Evolutionary conservation across 2,329 filamentous ascomycete genomes (phyloP), one percentile per base, ranked within the genome.

Genomic region (Penicillium sp.): DNA sequence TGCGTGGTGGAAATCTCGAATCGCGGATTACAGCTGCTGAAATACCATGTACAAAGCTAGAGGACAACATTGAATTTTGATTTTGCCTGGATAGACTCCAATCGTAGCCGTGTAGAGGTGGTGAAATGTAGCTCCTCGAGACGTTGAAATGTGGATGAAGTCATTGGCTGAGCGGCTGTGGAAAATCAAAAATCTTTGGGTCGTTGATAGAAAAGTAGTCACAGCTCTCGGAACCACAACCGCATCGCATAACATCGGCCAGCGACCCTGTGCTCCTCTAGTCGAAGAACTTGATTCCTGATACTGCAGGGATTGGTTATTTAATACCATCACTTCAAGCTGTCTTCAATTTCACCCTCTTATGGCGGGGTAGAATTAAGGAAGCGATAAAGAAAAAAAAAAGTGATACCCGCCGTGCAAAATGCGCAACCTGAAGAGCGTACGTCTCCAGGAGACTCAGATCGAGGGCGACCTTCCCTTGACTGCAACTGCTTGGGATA

Each of bases 371-470:
- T 75, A 75, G 74, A 68, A 57, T 55, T 43, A 49, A 59, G 43
- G 57, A 33, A 26, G 42, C 26, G 35, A 59, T 65, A 64, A 52
- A 68, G 63, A 59, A 57, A 64, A 64, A 68, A 68, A 68, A 69
- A 64, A 60, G 67, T 68, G 63, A 67, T 65, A 62, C 66, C 60
- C 57, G 53, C 63, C 60, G 60, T 62, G 59, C 69, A 81, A 76
- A 62, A 98, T 98, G 94, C 89, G 92, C 75, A 98, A 97, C 78
- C 84, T 98, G 70, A 89, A 87, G 78, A 93, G 89, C 75, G 87
- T 93, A 71, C 87, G 85, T 73, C 88, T 91, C 75, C 84, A 85
- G 69, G 82, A 86, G 74, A 88, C 88, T 80, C 84, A 80, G 68
- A 81, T 87, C 65, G 82, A 84, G 55, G 77, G 83, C 64, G 82